These are phyloP conservation scores for Huntiella decipiens DNA, from an alignment of 2,329 filamentous ascomycete species.

Conservation along the genomic window DNA sequence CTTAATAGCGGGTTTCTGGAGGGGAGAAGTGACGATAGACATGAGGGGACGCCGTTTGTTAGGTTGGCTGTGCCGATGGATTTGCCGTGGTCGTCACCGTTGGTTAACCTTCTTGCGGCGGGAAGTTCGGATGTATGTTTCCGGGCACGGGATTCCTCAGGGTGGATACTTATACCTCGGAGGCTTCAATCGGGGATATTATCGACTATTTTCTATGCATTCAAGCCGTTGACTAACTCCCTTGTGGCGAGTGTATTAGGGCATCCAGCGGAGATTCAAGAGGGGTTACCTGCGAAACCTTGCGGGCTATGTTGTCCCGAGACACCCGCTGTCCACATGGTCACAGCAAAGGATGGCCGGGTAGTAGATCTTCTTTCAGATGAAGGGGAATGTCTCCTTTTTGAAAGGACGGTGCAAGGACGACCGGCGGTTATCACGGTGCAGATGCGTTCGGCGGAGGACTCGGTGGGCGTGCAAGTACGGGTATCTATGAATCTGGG, in stretches of 20 bases:
- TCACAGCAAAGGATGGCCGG: conserved; percentile 5
- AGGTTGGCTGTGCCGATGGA: too few species aligned
- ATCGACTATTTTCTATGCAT: conserved; percentile 4
- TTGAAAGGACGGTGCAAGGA: conserved; percentile 7
- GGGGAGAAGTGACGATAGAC: too few species aligned
- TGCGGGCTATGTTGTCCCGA: conserved; percentile 4
- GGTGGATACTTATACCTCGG: conserved; percentile 6
- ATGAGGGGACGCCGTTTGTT: too few species aligned
- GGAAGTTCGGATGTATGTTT: too few species aligned
- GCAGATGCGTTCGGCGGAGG: conserved; percentile 3
- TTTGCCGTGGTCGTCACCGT: too few species aligned
- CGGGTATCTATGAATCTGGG: conserved; percentile 12
- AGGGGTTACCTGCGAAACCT: too few species aligned
- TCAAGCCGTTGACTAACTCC: neutral
- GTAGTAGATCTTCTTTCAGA: conserved; percentile 9
- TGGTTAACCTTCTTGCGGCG: too few species aligned
- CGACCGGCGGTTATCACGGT: conserved; percentile 7
- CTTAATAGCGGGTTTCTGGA: too few species aligned
- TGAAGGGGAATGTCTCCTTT: conserved; percentile 5
- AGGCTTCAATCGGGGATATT: conserved; percentile 5
- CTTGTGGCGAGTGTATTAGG: neutral
- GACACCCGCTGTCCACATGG: conserved; percentile 1
- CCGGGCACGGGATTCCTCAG: neutral
- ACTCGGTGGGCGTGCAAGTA: conserved; percentile 3
- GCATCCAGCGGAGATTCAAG: neutral